Conservation (phyloP, 2,329 filamentous ascomycete genomes). For the Cladophialophora psammophila region DNA sequence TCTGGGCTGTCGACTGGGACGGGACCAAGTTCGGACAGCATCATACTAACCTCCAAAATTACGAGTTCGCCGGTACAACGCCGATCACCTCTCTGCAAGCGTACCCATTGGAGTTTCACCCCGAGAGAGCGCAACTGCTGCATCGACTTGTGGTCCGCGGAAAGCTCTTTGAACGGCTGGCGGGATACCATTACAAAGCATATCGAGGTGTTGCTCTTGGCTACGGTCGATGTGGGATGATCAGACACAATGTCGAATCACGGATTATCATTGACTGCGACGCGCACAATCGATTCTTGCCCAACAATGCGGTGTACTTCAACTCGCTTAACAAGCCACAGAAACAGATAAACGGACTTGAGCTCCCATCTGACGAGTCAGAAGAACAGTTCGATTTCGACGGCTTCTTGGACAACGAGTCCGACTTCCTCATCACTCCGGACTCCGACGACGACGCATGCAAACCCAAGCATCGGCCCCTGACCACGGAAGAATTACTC, state of each 20-base stretch:
- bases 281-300: constrained; percentile 58
- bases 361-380: constrained; percentile 33
- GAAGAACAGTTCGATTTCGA: constrained; percentile 33
- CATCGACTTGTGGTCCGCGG: constrained; percentile 55
- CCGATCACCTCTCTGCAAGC: constrained; percentile 44
- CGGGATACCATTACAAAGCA: constrained; percentile 58
- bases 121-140: constrained; percentile 49
- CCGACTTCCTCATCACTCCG: constrained; percentile 18
- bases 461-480: constrained; percentile 40
- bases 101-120: constrained; percentile 45
- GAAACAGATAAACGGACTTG: constrained; percentile 15
- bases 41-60: constrained; percentile 43
- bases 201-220: constrained; percentile 57
- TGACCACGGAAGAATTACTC: constrained; percentile 48
- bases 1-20: constrained; percentile 47
- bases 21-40: constrained; percentile 49
- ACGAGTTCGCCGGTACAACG: constrained; percentile 51
- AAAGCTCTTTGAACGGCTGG: constrained; percentile 54
- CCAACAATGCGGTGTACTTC: constrained; percentile 47
- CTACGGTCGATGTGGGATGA: constrained; percentile 42
- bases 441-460: constrained; percentile 10
- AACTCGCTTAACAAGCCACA: constrained; percentile 1
- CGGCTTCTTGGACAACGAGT: constrained; percentile 23
- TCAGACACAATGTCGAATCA: constrained; percentile 49
- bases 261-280: constrained; percentile 62